phyloP scores from a whole-genome alignment of 2,329 filamentous ascomycete genomes.

The Penicillium freii region DNA sequence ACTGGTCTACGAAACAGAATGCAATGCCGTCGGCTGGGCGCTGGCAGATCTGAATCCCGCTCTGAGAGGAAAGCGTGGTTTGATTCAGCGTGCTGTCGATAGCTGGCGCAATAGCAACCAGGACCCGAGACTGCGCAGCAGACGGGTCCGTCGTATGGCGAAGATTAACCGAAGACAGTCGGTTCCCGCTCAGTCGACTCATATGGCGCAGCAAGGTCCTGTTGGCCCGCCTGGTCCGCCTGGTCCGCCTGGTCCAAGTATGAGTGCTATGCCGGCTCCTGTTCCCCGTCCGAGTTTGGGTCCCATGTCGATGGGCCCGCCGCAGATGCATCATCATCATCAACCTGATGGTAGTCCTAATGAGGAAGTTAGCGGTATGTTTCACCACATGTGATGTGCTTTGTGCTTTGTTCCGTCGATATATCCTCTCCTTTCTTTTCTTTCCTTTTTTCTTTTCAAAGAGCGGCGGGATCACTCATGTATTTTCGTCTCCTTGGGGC shows the following conservation, averaged over 20 bases:
- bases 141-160: conserved; percentile 89
- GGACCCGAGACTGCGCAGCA: conserved; percentile 84
- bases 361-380: conserved; percentile 95
- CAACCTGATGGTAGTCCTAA: conserved; percentile 63
- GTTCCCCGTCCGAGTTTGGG: conserved; percentile 40
- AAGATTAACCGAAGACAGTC: conserved; percentile 89
- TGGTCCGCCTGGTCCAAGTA: conserved; percentile 56
- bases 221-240: not conserved
- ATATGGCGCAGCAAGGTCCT: conserved; percentile 41
- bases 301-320: conserved; percentile 67
- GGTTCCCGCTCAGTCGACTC: conserved; percentile 57
- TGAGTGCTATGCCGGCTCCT: conserved; percentile 52
- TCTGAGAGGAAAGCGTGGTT: conserved; percentile 84
- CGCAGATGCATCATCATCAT: conserved; percentile 69
- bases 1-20: conserved; percentile 95
- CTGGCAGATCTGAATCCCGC: conserved; percentile 89
- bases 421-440: not conserved
- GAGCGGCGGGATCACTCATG: conserved; percentile 14
- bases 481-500: conserved; percentile 7
- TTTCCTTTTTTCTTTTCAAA: not conserved
- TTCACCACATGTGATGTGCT: conserved; percentile 77
- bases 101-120: conserved; percentile 99
- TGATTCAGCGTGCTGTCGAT: conserved; percentile 96
- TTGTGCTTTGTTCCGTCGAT: conserved; percentile 13
- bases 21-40: conserved; percentile 99